Evolutionary conservation across 768 basidiomycete genomes (phyloP).

Genomic region (Amanita subjunquillea): DNA sequence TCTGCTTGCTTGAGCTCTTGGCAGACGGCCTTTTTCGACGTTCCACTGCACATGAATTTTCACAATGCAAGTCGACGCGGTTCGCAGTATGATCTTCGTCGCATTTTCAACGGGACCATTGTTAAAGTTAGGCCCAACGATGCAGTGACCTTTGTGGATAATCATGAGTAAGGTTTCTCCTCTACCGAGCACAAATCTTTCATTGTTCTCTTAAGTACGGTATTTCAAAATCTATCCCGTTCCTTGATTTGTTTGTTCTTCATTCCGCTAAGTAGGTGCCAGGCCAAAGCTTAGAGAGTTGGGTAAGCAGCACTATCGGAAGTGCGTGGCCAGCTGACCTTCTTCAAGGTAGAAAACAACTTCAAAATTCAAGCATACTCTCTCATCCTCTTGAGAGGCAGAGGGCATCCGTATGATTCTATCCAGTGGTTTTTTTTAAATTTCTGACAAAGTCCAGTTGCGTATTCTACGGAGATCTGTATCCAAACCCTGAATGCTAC

Average conservation of each 20-base stretch:
- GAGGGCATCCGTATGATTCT: conserved; percentile 54
- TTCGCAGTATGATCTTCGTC: conserved; percentile 64
- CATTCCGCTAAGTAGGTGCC: conserved; percentile 24
- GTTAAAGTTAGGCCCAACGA: conserved; percentile 61
- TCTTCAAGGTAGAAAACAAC: conserved; percentile 44
- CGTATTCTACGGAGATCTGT: conserved; percentile 82
- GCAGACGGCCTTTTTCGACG: conserved; percentile 86
- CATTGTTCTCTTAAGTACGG: conserved; percentile 33
- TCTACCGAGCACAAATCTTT: background rate
- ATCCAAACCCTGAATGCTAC: conserved; percentile 62
- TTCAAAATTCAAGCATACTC: conserved; percentile 84
- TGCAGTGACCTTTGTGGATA: conserved; percentile 86
- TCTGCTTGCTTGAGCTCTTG: background rate
- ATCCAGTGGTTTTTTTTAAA: background rate
- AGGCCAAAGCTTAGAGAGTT: conserved; percentile 75
- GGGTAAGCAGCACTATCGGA: conserved; percentile 39
- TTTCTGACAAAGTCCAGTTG: conserved; percentile 35
- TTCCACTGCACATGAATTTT: conserved; percentile 81
- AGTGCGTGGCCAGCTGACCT: background rate
- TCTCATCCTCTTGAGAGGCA: conserved; percentile 58
- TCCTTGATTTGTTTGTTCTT: background rate
- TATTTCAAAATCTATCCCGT: conserved; percentile 18
- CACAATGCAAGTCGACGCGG: conserved; percentile 63
- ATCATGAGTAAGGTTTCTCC: conserved; percentile 61
- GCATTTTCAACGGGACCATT: conserved; percentile 60